phyloP scores from a whole-genome alignment of 2,329 filamentous ascomycete species.

The Ceratocystis diversiconidia region DNA sequence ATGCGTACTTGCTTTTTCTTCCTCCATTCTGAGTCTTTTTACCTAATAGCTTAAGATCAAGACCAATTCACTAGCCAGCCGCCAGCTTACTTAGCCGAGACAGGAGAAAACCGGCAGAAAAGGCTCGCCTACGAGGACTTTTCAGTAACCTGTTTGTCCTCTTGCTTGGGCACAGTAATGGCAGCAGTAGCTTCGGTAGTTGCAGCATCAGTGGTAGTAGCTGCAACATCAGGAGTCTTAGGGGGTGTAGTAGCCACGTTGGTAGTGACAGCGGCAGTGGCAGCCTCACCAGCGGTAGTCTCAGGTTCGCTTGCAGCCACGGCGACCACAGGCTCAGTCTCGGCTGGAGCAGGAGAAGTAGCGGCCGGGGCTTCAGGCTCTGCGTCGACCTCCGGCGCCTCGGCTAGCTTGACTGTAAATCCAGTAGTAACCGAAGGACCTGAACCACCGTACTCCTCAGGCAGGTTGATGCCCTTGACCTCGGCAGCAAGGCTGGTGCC shows the following conservation, averaged over 20 bases:
- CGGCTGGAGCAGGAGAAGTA: constrained; percentile 1
- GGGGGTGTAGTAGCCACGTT: neutral
- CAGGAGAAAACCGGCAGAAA: constrained; percentile 14
- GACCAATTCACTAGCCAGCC: neutral
- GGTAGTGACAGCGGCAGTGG: neutral
- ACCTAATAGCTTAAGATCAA: neutral
- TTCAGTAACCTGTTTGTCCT: constrained; percentile 18
- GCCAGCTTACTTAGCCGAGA: neutral
- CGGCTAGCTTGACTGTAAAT: constrained; percentile 23
- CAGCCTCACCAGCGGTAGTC: neutral
- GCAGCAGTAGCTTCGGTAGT: constrained; percentile 8
- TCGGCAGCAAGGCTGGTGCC: constrained; percentile 53
- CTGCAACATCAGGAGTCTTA: neutral
- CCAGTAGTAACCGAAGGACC: constrained; percentile 33
- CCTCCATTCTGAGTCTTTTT: neutral
- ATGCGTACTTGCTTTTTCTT: neutral
- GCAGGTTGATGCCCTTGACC: constrained; percentile 48
- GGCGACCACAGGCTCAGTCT: constrained; percentile 1
- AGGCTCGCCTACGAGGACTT: constrained; percentile 18
- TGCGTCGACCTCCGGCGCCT: constrained; percentile 11
- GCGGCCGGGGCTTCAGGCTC: constrained; percentile 15
- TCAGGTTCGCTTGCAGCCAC: constrained; percentile 16
- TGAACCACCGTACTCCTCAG: constrained; percentile 66
- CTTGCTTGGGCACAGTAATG: constrained; percentile 10
- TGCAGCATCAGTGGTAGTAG: neutral